A percentile compares a stretch with the other conserved stretches of the same genome.
Conservation (phyloP, 164 flowering plant genomes). For the Nymphaea colorata region DNA sequence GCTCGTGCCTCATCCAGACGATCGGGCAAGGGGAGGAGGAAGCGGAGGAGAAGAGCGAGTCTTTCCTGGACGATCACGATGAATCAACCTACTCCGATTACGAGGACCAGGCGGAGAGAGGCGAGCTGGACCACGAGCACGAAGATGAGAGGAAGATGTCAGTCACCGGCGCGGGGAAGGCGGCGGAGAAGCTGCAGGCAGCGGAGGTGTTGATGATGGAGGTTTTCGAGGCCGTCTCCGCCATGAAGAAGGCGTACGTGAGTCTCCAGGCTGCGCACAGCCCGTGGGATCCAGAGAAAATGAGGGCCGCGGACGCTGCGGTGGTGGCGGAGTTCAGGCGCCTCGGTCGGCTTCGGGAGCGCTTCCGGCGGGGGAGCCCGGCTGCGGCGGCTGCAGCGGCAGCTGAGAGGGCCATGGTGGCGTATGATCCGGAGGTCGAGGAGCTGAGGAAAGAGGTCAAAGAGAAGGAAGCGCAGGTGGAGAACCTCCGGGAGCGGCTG, state of each 20-base stretch:
- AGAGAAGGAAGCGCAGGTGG: slow-evolving; percentile 57
- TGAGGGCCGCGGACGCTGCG: slow-evolving; percentile 74
- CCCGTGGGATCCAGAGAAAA: slow-evolving; percentile 84
- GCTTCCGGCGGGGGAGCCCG: slow-evolving; percentile 41
- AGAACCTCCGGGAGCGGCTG: slow-evolving; percentile 61
- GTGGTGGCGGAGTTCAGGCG: slow-evolving; percentile 71
- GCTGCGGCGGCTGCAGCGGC: not conserved
- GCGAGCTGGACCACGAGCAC: not conserved
- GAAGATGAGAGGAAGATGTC: not conserved
- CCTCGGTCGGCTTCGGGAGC: slow-evolving; percentile 58
- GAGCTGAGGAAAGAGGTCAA: slow-evolving; percentile 78
- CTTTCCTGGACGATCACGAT: slow-evolving; percentile 5
- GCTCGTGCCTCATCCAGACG: slow-evolving; percentile 73
- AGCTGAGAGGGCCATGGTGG: slow-evolving; percentile 29
- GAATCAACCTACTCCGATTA: slow-evolving; percentile 1
- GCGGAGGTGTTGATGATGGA: slow-evolving; percentile 26
- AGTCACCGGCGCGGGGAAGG: not conserved
- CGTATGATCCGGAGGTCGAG: slow-evolving; percentile 87
- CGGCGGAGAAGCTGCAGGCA: slow-evolving; percentile 11
- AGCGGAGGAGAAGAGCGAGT: not conserved
- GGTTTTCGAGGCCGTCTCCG: slow-evolving; percentile 63
- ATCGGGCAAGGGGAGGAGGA: slow-evolving; percentile 27
- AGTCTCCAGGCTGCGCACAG: slow-evolving; percentile 70
- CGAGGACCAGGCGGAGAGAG: slow-evolving; percentile 5
- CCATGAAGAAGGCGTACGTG: slow-evolving; percentile 71